Percentiles rank a stretch among this genome's conserved stretches.
Evolutionary conservation across 208 protist genomes (phyloP).

Genomic region (Crithidia sp.): DNA sequence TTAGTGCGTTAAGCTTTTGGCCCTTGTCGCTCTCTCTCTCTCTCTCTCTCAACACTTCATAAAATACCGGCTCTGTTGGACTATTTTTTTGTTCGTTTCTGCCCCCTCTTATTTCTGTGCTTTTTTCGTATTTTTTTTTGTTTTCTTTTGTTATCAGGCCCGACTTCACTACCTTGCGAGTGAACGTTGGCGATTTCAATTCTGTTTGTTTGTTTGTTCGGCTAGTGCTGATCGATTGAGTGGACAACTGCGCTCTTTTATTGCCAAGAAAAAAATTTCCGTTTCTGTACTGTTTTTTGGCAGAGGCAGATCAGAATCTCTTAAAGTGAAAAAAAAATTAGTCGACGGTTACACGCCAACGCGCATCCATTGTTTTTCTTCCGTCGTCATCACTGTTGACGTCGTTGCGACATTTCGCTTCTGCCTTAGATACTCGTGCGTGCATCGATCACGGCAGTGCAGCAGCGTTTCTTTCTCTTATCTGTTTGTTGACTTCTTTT

Average conservation of each 20-base stretch:
- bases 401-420: too few species aligned
- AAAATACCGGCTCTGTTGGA: not conserved
- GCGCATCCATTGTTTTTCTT: too few species aligned
- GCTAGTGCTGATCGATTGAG: too few species aligned
- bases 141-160: conserved; percentile 12
- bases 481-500: not conserved
- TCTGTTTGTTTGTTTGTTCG: not conserved
- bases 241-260: too few species aligned
- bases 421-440: too few species aligned
- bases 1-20: not conserved
- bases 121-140: conserved; percentile 7
- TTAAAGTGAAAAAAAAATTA: too few species aligned
- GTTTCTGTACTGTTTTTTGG: not conserved
- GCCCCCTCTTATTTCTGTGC: not conserved
- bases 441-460: not conserved
- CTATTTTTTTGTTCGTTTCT: conserved; percentile 14
- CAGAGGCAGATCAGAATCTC: too few species aligned
- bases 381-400: not conserved
- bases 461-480: not conserved
- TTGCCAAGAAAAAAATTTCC: too few species aligned
- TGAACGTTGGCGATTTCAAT: not conserved
- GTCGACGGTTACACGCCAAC: too few species aligned
- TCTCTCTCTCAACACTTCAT: too few species aligned
- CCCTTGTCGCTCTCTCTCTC: not conserved
- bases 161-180: not conserved